Evolutionary conservation across 257 asterid genomes (phyloP).

Genomic region (Nicotiana noctiflora): DNA sequence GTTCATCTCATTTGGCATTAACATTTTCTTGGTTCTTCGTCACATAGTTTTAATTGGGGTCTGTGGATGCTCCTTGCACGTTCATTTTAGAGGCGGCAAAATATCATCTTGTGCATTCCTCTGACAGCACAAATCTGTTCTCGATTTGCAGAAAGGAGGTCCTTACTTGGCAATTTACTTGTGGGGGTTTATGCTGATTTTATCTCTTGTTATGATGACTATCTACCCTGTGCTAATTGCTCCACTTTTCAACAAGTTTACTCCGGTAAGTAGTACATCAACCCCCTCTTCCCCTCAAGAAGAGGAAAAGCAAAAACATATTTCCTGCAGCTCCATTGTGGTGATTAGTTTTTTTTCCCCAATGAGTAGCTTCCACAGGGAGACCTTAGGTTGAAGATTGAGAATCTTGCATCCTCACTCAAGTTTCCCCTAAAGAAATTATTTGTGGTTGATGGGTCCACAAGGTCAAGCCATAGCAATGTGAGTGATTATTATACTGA

Average conservation of each 20-base stretch:
- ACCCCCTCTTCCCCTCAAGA: not conserved
- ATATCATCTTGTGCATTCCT: not conserved
- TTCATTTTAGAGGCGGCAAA: not conserved
- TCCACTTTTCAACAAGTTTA: slow-evolving; percentile 97
- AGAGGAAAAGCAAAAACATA: not conserved
- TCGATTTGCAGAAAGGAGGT: slow-evolving; percentile 91
- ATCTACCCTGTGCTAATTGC: slow-evolving; percentile 88
- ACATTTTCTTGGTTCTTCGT: not conserved
- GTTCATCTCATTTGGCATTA: not conserved
- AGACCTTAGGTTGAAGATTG: slow-evolving; percentile 78
- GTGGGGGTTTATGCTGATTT: slow-evolving; percentile 82
- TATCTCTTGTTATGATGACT: slow-evolving; percentile 94
- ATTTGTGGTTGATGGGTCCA: slow-evolving; percentile 97
- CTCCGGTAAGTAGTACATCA: slow-evolving; percentile 55
- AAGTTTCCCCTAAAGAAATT: slow-evolving; percentile 84
- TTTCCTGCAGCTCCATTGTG: not conserved
- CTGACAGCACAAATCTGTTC: slow-evolving; percentile 3
- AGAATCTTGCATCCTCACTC: slow-evolving; percentile 81
- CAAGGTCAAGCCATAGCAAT: slow-evolving; percentile 98
- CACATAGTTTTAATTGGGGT: not conserved
- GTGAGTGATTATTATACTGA: slow-evolving; percentile 38
- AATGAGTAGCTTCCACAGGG: slow-evolving; percentile 79
- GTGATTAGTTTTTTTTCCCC: slow-evolving; percentile 6
- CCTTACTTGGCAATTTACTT: slow-evolving; percentile 94
- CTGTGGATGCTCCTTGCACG: not conserved